These are phyloP conservation scores for Cladorrhinum sp. DNA, from an alignment of 2,329 filamentous ascomycete genomes.

Conservation along the genomic window DNA sequence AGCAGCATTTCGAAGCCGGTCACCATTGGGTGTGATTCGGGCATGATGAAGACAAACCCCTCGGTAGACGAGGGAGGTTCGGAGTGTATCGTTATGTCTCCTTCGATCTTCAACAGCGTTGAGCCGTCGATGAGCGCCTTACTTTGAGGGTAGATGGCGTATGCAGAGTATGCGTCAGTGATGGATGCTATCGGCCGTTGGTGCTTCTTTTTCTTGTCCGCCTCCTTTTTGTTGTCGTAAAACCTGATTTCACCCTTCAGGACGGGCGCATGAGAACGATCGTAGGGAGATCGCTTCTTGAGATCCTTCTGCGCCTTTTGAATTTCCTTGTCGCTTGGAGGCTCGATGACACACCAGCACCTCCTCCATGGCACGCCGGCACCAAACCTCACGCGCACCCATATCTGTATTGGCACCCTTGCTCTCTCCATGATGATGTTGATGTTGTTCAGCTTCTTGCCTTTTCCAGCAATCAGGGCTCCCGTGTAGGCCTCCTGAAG, in stretches of 20 bases:
- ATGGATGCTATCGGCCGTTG: slow-evolving; percentile 84
- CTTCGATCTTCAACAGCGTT: slow-evolving; percentile 90
- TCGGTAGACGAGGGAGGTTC: slow-evolving; percentile 74
- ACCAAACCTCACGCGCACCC: slow-evolving; percentile 92
- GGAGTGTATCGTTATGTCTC: slow-evolving; percentile 81
- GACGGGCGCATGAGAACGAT: slow-evolving; percentile 62
- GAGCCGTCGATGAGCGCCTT: slow-evolving; percentile 93
- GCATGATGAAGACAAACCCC: slow-evolving; percentile 97
- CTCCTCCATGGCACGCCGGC: slow-evolving; percentile 94
- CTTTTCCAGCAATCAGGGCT: slow-evolving; percentile 91
- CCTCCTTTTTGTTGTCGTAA: slow-evolving; percentile 72
- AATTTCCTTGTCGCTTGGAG: slow-evolving; percentile 90
- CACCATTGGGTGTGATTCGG: slow-evolving; percentile 86
- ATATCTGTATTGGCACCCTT: slow-evolving; percentile 77
- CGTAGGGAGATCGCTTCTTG: slow-evolving; percentile 80
- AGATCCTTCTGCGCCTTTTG: slow-evolving; percentile 77
- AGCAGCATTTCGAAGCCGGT: slow-evolving; percentile 95
- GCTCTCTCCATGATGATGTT: slow-evolving; percentile 81
- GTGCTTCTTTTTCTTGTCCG: slow-evolving; percentile 85
- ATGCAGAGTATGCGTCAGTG: slow-evolving; percentile 84
- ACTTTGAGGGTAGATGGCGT: slow-evolving; percentile 92
- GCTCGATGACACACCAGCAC: slow-evolving; percentile 93
- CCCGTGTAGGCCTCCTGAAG: slow-evolving; percentile 97
- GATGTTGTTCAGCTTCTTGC: slow-evolving; percentile 85
- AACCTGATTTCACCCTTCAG: slow-evolving; percentile 92